Base-by-base conservation (phyloP, 306 rosid genomes). In the Fragaria vesca region DNA sequence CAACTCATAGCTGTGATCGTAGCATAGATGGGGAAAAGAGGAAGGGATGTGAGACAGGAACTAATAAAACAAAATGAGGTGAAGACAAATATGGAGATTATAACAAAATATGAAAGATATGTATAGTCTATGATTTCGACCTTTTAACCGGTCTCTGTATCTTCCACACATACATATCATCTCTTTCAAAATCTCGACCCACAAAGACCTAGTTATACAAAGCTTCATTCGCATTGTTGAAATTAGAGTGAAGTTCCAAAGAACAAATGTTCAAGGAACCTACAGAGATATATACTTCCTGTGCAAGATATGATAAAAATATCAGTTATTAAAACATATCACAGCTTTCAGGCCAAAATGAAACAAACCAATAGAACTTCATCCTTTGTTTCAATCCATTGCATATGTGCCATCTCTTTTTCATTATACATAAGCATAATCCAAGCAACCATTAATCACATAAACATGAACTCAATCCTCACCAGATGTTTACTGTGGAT, bases 401-500 rank as follows among this genome's bases (percentile, higher is more conserved):
- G 21, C 78, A 43, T 26, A 45, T 61, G 21, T 66, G n/a, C 58
- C 70, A 18, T 28, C 45, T 12, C 47, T 36, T 30, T 11, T 61
- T 26, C 69, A 42, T 58, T 16, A 58, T 4, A 74, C n/a, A 42
- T 32, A 13, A 74, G 20, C 42, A 21, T 61, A 45, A 75, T 75
- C 30, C 10, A 42, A 61, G 45, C 57, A 45, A 45, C 45, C 55
- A 42, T 40, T 58, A 7, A 54, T 20, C 40, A 55, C 20, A 60
- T 46, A 72, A 80, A 24, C 60, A 63, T 30, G 50, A 71, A 76
- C 74, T 18, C 48, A 52, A 55, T 78, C 43, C 60, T 42, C 18
- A 46, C 46, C 46, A 43, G 48, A 73, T 52, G 74, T 71, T 84
- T 77, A 88, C 73, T 87, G 87, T 3, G 66, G 69, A 76, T 84